Evolutionary conservation across 805 yeast genomes (phyloP).

Genomic region (Candida mattraensis): DNA sequence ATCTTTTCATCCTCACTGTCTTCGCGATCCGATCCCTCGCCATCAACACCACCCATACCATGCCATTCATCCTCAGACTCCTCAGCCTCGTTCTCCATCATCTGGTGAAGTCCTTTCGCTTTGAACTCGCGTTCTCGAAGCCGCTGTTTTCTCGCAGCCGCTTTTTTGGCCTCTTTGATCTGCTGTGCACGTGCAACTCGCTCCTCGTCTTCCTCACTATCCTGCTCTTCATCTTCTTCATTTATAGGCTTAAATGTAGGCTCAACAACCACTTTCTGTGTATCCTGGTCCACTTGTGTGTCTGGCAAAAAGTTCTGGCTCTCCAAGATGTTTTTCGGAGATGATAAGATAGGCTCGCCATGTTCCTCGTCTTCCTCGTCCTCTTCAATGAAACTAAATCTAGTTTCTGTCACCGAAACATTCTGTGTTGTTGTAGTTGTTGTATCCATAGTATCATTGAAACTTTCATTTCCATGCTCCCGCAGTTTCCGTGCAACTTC

Average conservation of each 20-base stretch:
- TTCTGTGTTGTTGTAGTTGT: constrained; percentile 1
- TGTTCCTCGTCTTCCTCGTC: constrained; percentile 18
- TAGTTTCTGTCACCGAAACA: constrained; percentile 1
- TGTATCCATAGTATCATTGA: constrained; percentile 24
- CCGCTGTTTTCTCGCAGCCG: constrained; percentile 24
- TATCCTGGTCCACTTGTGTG: constrained; percentile 30
- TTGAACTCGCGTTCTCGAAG: constrained; percentile 52
- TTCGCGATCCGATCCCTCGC: constrained; percentile 55
- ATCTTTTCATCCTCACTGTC: constrained; percentile 76
- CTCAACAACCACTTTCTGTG: constrained; percentile 1
- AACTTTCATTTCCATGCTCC: constrained; percentile 9
- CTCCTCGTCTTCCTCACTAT: constrained; percentile 29
- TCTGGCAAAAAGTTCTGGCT: constrained; percentile 32
- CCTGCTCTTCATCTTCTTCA: constrained; percentile 18
- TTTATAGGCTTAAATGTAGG: constrained; percentile 15
- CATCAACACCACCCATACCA: constrained; percentile 76
- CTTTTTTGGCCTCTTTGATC: constrained; percentile 26
- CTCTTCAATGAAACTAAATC: constrained; percentile 10
- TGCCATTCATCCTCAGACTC: constrained; percentile 90
- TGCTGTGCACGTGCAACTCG: constrained; percentile 30
- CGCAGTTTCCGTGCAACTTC: constrained; percentile 22
- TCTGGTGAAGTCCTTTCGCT: constrained; percentile 53
- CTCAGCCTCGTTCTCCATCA: constrained; percentile 80
- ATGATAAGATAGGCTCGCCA: constrained; percentile 22
- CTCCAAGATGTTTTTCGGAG: constrained; percentile 19